Percentiles rank a stretch among this genome's conserved stretches.
Evolutionary conservation across 2,329 filamentous ascomycete species (phyloP).

Genomic region (Lecanicillium sp.): DNA sequence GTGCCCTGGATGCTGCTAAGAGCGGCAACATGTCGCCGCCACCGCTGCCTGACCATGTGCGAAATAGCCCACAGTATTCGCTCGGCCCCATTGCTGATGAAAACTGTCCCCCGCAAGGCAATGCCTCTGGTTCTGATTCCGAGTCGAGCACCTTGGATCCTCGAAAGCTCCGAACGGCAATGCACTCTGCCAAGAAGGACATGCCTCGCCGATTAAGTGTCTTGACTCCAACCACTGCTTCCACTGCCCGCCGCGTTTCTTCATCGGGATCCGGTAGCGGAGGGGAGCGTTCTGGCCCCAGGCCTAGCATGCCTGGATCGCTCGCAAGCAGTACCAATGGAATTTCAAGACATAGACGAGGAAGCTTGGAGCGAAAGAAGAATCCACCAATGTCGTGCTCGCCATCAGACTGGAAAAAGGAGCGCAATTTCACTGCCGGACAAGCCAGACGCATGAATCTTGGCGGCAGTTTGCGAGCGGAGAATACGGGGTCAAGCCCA

Average conservation of each 20-base stretch:
- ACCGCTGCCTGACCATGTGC: slow-evolving; percentile 21
- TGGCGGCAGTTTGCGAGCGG: slow-evolving; percentile 29
- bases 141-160: slow-evolving; percentile 43
- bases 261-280: slow-evolving; percentile 30
- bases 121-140: slow-evolving; percentile 31
- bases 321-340: slow-evolving; percentile 45
- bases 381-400: slow-evolving; percentile 47
- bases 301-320: slow-evolving; percentile 30
- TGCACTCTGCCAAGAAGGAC: slow-evolving; percentile 44
- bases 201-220: slow-evolving; percentile 32
- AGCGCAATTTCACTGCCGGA: slow-evolving; percentile 39
- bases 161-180: slow-evolving; percentile 45
- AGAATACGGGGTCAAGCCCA: slow-evolving; percentile 18
- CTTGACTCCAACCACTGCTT: slow-evolving; percentile 24
- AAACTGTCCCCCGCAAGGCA: slow-evolving; percentile 40
- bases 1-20: slow-evolving; percentile 40
- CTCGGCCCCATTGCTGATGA: slow-evolving; percentile 36
- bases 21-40: slow-evolving; percentile 42
- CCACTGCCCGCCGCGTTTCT: slow-evolving; percentile 34
- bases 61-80: slow-evolving; percentile 23
- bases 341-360: slow-evolving; percentile 44
- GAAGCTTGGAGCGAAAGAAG: slow-evolving; percentile 40
- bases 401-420: slow-evolving; percentile 30
- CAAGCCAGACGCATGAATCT: slow-evolving; percentile 52
- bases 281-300: slow-evolving; percentile 16